Percentiles rank a stretch among this genome's conserved stretches.
Evolutionary conservation across 208 protist genomes (phyloP).

Genomic region (Naegleria gruberi): DNA sequence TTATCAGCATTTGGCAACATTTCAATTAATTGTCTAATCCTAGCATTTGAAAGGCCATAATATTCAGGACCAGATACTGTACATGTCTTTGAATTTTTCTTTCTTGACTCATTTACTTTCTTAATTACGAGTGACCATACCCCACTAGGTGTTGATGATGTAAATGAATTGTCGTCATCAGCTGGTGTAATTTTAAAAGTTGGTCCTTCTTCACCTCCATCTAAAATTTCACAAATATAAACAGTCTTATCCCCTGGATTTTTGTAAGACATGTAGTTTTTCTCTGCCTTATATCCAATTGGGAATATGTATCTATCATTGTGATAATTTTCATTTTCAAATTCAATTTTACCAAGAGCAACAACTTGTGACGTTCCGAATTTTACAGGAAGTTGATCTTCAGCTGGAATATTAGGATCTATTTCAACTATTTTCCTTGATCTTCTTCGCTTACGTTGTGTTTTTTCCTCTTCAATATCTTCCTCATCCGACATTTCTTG

Average conservation of each 20-base stretch:
- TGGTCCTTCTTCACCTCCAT: neutral
- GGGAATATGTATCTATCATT: slow-evolving; percentile 19
- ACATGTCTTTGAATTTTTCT: neutral
- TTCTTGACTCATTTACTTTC: neutral
- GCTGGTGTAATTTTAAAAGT: neutral
- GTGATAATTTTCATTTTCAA: neutral
- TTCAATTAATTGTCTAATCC: neutral
- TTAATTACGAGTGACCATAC: neutral
- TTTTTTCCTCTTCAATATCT: neutral
- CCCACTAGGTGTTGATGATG: neutral
- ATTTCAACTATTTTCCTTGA: neutral
- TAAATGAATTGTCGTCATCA: neutral
- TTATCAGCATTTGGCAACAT: neutral
- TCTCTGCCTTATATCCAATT: slow-evolving; percentile 6
- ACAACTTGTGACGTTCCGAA: neutral
- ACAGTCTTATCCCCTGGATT: neutral
- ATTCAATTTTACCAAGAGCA: neutral
- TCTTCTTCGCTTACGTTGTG: neutral
- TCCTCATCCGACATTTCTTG: neutral
- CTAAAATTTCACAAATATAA: slow-evolving; percentile 20
- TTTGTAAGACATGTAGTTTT: neutral
- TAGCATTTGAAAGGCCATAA: neutral
- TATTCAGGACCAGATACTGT: slow-evolving; percentile 20
- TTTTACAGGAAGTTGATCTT: neutral
- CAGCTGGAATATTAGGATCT: neutral